phyloP scores from a whole-genome alignment of 1,284 basidiomycete species.

The Ustilago tritici region DNA sequence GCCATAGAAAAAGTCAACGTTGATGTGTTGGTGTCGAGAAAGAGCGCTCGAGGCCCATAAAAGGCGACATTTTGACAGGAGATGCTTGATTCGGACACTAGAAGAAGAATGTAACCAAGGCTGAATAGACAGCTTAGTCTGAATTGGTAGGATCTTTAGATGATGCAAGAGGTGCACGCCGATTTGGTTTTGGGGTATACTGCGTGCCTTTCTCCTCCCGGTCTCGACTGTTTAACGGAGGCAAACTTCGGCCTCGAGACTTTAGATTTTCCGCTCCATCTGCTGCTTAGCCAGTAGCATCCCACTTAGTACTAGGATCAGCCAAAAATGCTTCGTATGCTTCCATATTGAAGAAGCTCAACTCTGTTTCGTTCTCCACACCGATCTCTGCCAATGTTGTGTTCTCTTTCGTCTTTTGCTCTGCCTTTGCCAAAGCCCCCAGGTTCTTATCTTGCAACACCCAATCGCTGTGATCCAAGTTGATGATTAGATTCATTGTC shows the following conservation, averaged over 20 bases:
- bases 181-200: constrained; percentile 8
- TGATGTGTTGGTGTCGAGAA: too few relatives aligned
- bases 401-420: constrained; percentile 19
- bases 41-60: too few relatives aligned
- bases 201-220: constrained; percentile 1
- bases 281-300: constrained; percentile 28
- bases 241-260: too few relatives aligned
- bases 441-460: constrained; percentile 47
- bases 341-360: constrained; percentile 62
- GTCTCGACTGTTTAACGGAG: background rate
- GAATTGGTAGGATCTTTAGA: too few relatives aligned
- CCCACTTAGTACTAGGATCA: constrained; percentile 65
- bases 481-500: constrained; percentile 70
- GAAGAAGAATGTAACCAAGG: too few relatives aligned
- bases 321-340: constrained; percentile 63
- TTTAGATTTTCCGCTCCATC: background rate
- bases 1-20: background rate
- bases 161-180: background rate
- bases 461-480: constrained; percentile 67
- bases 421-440: background rate
- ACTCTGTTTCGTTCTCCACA: constrained; percentile 66
- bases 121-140: too few relatives aligned
- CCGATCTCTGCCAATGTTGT: constrained; percentile 55
- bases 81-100: too few relatives aligned
- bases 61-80: too few relatives aligned